Percentiles rank a stretch among this genome's conserved stretches.
Evolutionary conservation across 192 early-diverging fungal genomes (phyloP).

Genomic region (Linnemannia schmuckeri): DNA sequence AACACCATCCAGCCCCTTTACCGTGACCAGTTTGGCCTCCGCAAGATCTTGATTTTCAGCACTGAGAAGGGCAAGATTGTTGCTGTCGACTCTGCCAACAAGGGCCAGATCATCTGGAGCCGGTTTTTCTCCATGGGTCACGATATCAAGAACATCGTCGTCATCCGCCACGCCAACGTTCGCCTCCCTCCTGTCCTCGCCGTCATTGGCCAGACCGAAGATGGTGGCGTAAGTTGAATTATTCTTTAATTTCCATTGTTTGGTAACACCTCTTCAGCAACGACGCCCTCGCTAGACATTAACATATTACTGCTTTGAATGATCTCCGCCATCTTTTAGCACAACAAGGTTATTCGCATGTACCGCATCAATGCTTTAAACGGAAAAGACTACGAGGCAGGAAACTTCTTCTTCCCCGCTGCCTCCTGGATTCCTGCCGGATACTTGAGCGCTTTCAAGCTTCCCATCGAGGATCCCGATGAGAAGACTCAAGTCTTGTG

Average conservation of each 20-base stretch:
- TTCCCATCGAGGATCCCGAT: slow-evolving; percentile 74
- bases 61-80: slow-evolving; percentile 84
- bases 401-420: slow-evolving; percentile 59
- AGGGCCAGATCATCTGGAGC: slow-evolving; percentile 87
- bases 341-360: slow-evolving; percentile 41
- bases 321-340: slow-evolving; percentile 12
- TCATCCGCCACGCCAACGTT: slow-evolving; percentile 72
- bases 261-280: not conserved
- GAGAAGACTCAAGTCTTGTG: slow-evolving; percentile 70
- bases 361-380: slow-evolving; percentile 77
- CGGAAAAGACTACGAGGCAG: slow-evolving; percentile 65
- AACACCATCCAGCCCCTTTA: slow-evolving; percentile 54
- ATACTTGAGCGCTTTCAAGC: slow-evolving; percentile 64
- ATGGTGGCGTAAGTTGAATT: slow-evolving; percentile 48
- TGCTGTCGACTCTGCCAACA: slow-evolving; percentile 82
- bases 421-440: slow-evolving; percentile 50
- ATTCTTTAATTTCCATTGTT: not conserved
- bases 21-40: slow-evolving; percentile 83
- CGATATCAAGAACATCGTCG: slow-evolving; percentile 57
- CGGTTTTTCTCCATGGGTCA: slow-evolving; percentile 57
- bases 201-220: slow-evolving; percentile 63
- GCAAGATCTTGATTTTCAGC: slow-evolving; percentile 89
- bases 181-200: slow-evolving; percentile 82
- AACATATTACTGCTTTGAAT: too few relatives aligned
- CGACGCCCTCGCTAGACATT: too few relatives aligned